Conservation (phyloP, 768 basidiomycete species). For the Leccinellum albellum region DNA sequence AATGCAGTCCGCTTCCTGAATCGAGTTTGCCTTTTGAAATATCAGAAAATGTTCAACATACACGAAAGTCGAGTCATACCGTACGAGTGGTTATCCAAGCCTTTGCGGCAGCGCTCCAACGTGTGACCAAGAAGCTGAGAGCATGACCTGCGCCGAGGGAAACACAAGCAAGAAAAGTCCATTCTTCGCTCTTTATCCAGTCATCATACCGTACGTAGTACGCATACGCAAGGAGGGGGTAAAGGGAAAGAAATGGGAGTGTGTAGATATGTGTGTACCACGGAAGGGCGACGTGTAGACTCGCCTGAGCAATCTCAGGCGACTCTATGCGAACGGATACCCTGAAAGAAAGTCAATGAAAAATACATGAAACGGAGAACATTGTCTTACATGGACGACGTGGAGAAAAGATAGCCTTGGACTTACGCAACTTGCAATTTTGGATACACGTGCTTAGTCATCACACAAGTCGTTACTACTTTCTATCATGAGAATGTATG, state of each 20-base stretch:
- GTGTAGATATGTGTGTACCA: slow-evolving; percentile 71
- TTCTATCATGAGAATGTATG: no score
- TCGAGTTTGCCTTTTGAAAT: slow-evolving; percentile 46
- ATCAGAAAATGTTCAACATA: neutral
- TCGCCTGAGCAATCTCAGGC: slow-evolving; percentile 63
- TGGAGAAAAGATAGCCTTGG: neutral
- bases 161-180: slow-evolving; percentile 94
- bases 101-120: slow-evolving; percentile 79
- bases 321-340: slow-evolving; percentile 53
- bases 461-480: no score
- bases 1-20: slow-evolving; percentile 76
- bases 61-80: slow-evolving; percentile 37
- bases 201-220: slow-evolving; percentile 89
- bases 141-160: slow-evolving; percentile 83
- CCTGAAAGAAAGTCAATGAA: slow-evolving; percentile 25
- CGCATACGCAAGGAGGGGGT: slow-evolving; percentile 82
- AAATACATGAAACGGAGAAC: neutral
- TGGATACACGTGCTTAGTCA: slow-evolving; percentile 19
- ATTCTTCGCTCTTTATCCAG: slow-evolving; percentile 92
- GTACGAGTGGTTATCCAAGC: slow-evolving; percentile 77
- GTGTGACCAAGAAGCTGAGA: slow-evolving; percentile 85
- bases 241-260: slow-evolving; percentile 73
- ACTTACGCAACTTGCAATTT: neutral
- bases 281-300: slow-evolving; percentile 63
- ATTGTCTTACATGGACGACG: slow-evolving; percentile 13